Percentiles rank a stretch among this genome's conserved stretches.
Conservation (phyloP, 2,329 filamentous ascomycete genomes). For the Cercospora berteroae region DNA sequence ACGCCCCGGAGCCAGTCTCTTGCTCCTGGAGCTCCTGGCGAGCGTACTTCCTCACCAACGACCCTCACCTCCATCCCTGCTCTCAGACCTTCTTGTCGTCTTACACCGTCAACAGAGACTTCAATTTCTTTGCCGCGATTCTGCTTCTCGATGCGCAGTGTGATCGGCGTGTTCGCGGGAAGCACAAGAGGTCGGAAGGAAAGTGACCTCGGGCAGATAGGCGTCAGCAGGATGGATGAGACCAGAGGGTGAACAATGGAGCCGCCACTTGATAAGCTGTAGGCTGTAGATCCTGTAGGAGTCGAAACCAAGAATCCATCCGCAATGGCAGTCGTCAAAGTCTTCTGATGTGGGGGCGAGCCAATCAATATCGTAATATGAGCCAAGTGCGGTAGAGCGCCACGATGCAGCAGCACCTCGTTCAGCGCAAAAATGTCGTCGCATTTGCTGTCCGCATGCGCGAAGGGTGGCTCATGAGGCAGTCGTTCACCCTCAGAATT, state of each 20-base stretch:
- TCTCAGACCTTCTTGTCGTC: constrained; percentile 44
- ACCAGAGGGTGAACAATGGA: constrained; percentile 94
- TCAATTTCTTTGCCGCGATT: constrained; percentile 51
- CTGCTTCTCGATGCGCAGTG: constrained; percentile 70
- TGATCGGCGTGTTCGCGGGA: constrained; percentile 80
- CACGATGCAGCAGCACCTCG: constrained; percentile 90
- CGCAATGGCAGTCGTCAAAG: constrained; percentile 88
- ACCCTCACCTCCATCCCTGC: constrained; percentile 72
- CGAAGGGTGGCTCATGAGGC: constrained; percentile 35
- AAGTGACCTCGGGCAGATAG: constrained; percentile 88
- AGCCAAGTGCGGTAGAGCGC: constrained; percentile 82
- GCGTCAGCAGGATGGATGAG: constrained; percentile 81
- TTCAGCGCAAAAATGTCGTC: constrained; percentile 74
- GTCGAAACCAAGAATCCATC: constrained; percentile 94
- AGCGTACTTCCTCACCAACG: constrained; percentile 76
- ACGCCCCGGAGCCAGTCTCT: constrained; percentile 71
- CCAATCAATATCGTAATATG: constrained; percentile 91
- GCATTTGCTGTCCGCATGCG: constrained; percentile 35
- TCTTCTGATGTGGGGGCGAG: constrained; percentile 57
- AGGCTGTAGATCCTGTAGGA: constrained; percentile 91
- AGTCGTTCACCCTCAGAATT: constrained; percentile 61
- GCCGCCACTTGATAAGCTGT: constrained; percentile 88
- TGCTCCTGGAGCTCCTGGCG: constrained; percentile 30
- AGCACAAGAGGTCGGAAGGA: constrained; percentile 90
- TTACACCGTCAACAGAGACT: constrained; percentile 51